A percentile compares a stretch with the other conserved stretches of the same genome.
phyloP scores from a whole-genome alignment of 345 rosid genomes.

The Cardiospermum halicacabum region DNA sequence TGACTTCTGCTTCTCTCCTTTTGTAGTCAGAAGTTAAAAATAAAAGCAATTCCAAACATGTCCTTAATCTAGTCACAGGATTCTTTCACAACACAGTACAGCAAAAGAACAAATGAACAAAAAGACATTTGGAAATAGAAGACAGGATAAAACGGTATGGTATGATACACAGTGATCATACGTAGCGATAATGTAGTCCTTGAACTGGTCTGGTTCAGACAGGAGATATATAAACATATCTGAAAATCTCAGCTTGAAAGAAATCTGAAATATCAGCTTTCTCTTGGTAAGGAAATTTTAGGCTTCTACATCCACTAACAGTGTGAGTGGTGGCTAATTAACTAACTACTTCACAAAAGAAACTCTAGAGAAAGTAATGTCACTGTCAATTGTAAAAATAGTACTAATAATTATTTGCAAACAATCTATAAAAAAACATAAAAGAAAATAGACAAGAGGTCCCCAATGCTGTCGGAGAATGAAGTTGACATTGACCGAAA shows the following conservation, averaged over 20 bases:
- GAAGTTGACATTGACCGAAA: constrained; percentile 54
- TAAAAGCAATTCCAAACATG: too few relatives aligned
- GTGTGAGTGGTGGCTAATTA: constrained; percentile 31
- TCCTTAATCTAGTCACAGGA: too few relatives aligned
- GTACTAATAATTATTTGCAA: constrained; percentile 16
- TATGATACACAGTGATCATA: constrained; percentile 6
- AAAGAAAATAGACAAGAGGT: constrained; percentile 49
- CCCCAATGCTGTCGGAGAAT: constrained; percentile 56
- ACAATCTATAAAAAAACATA: constrained; percentile 26
- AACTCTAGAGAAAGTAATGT: constrained; percentile 21
- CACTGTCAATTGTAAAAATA: constrained; percentile 21
- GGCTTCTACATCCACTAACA: constrained; percentile 40
- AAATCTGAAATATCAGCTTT: constrained; percentile 22
- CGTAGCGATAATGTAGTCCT: constrained; percentile 17
- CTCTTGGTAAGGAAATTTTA: constrained; percentile 39
- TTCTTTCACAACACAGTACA: constrained; percentile 9
- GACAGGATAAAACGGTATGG: constrained; percentile 7
- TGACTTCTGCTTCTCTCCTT: too few relatives aligned
- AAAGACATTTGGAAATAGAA: constrained; percentile 17
- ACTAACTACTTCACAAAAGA: constrained; percentile 17
- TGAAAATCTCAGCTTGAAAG: constrained; percentile 6
- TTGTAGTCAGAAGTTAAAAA: too few relatives aligned
- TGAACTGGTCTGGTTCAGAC: constrained; percentile 15
- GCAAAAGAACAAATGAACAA: constrained; percentile 7
- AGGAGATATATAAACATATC: neutral